phyloP scores from a whole-genome alignment of 352 stramenopile genomes.

The Phytopythium montanum region DNA sequence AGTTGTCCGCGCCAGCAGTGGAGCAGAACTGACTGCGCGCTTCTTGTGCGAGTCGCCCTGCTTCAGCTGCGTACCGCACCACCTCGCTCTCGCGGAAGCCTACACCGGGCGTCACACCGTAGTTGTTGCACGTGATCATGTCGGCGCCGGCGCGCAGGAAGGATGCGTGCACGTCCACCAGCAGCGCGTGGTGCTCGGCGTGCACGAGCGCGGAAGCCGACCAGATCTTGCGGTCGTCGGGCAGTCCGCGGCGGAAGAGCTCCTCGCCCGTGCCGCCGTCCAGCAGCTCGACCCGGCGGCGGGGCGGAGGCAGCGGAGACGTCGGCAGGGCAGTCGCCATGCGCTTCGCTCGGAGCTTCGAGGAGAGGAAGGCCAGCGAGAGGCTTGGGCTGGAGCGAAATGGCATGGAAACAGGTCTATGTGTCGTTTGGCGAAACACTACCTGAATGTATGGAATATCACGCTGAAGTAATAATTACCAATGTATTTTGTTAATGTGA shows the following conservation, averaged over 20 bases:
- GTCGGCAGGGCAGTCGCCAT: not conserved
- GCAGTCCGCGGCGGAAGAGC: constrained; percentile 76
- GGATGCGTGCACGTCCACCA: constrained; percentile 76
- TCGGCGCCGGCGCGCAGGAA: constrained; percentile 78
- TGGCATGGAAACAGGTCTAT: too few relatives aligned
- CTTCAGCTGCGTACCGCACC: constrained; percentile 33
- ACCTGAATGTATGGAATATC: too few relatives aligned
- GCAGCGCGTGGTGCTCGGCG: constrained; percentile 56
- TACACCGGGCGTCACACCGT: constrained; percentile 84
- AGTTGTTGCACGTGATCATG: constrained; percentile 91
- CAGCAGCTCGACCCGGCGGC: constrained; percentile 41
- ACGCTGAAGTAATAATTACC: too few relatives aligned
- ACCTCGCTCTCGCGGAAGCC: constrained; percentile 79
- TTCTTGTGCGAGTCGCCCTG: constrained; percentile 56
- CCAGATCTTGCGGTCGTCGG: constrained; percentile 88
- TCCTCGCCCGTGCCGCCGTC: constrained; percentile 91
- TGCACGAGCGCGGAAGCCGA: constrained; percentile 83
- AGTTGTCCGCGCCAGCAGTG: not conserved
- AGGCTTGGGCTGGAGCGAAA: too few relatives aligned
- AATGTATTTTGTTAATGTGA: too few relatives aligned
- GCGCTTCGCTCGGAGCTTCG: too few relatives aligned
- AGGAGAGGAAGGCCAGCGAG: too few relatives aligned
- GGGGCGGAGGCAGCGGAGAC: not conserved
- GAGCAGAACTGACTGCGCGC: constrained; percentile 20
- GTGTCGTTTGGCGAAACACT: too few relatives aligned